Evolutionary conservation across 2,329 filamentous ascomycete species (phyloP).

Genomic region (Penicillium palitans): DNA sequence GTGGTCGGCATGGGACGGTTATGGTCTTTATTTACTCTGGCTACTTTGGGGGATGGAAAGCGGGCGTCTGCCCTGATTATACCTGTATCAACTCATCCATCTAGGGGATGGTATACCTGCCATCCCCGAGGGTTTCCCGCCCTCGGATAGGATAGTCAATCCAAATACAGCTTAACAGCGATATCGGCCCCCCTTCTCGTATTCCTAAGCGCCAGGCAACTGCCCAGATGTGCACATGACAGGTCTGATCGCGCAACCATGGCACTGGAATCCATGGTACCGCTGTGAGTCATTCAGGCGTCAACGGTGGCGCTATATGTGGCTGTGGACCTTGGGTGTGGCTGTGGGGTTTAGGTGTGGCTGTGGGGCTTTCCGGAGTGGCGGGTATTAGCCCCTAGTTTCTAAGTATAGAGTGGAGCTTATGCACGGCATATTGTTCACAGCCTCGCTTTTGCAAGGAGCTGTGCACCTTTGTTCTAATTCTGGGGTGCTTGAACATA

Average conservation of each 20-base stretch:
- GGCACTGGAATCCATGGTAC: background rate
- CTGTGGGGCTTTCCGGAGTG: background rate
- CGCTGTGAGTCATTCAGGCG: constrained; percentile 1
- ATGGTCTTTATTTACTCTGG: constrained; percentile 22
- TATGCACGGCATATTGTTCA: background rate
- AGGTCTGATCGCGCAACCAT: background rate
- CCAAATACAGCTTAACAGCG: constrained; percentile 11
- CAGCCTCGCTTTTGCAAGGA: background rate
- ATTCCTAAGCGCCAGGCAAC: background rate
- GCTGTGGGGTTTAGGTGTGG: background rate
- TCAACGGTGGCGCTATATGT: background rate
- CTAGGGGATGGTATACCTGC: constrained; percentile 10
- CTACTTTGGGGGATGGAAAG: constrained; percentile 2
- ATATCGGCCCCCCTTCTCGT: constrained; percentile 1
- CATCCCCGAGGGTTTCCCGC: background rate
- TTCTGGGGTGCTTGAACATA: background rate
- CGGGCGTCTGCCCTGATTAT: constrained; percentile 10
- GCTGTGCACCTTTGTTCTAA: background rate
- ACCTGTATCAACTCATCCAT: constrained; percentile 16
- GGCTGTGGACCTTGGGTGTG: background rate
- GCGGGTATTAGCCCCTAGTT: background rate
- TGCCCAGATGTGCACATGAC: background rate
- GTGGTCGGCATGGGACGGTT: constrained; percentile 33
- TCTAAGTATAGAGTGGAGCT: constrained; percentile 2
- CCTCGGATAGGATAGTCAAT: constrained; percentile 12